Base-by-base conservation (phyloP, 352 stramenopile species). In the Globisporangium lucens region DNA sequence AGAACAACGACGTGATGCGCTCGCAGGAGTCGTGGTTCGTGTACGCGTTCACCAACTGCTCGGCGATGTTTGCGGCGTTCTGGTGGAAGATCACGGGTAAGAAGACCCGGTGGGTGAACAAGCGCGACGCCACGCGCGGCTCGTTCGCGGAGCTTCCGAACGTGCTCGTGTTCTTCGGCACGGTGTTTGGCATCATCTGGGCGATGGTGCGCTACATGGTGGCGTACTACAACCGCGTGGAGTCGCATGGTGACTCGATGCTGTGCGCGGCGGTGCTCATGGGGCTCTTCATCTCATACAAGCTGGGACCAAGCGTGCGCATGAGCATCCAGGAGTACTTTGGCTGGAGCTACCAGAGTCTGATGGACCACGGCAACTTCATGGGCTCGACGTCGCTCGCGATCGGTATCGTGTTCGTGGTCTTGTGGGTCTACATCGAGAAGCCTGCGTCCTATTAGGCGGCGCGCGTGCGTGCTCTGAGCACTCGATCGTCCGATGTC, bases 291-390 rank as follows among this genome's bases (percentile, higher is more conserved):
- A 89, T 93, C 56, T 76, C 80, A 12, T 85, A 84, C 72, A 92
- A 93, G 67, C 71, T 95, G 35, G 85, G 78, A 22, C 85, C 87
- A 9, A 91, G 75, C 61, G 87, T 95, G 60, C 87, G 85, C 33
- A 95, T 95, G 87, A 93, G 76, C 66, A 89, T 91, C 66, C 87
- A 95, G 69, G 84, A 92, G 63, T 95, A 95, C 74, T 95, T 95
- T 69, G 87, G 87, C 63, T 95, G 87, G 87, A 93, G 85, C 69
- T 92, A 95, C 82, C 79, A 90, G 70, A 95, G 87, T 77, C 70
- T 95, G 63, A 93, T 89, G 76, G 87, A 95, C 73, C 83, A 95
- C 69, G 87, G 87, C 56, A 95, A 95, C 81, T 91, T 95, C 57
- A 87, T 95, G 74, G 87, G 87, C 69, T 88, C 80, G 33, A 88